Evolutionary conservation across 306 rosid species (phyloP), one percentile per base, ranked within the genome.

Genomic region (Trichosanthes truncata): DNA sequence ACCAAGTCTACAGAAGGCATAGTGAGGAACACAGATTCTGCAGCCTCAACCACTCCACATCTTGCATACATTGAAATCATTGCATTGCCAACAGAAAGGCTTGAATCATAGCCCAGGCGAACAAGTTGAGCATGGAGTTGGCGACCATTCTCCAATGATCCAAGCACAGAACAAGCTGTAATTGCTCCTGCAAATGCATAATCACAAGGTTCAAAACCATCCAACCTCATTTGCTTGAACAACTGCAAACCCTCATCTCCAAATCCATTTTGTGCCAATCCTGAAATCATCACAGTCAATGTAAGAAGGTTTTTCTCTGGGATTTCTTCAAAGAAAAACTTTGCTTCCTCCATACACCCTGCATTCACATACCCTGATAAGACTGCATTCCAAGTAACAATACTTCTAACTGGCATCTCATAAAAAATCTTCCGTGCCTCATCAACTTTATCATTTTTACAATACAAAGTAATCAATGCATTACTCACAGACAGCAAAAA

Each of bases 1-100:
- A 65, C 72, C 72, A 35, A 35, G 72, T 65, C 72, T 65, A 35
- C 46, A 65, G 25, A 65, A 65, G 13, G 72, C 72, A 65, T 65
- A 65, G 72, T 7, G 72, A 33, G 25, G 25, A 65, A 65, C 72
- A 65, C 55, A 71, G 31, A 56, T 5, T 80, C 46, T 9, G 82
- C 82, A 80, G 78, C 82, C 59, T 71, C 82, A 68, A 80, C 45
- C 18, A 43, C 78, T 56, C 82, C 82, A 80, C 78, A 71, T 43
- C 71, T 80, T 11, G 82, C 68, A 80, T 80, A 80, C 82, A 80
- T 80, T 25, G 82, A 38, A 13, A 80, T 80, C 66, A 80, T 36
- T 80, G 82, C 82, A 80, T 80, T 80, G 55, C 82, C 78, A 80
- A 73, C 82, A 4, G 82, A 80, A 65, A 35, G 23, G 43, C 25